Conservation (phyloP, 148 eudicot species). For the Amaranthus palmeri region DNA sequence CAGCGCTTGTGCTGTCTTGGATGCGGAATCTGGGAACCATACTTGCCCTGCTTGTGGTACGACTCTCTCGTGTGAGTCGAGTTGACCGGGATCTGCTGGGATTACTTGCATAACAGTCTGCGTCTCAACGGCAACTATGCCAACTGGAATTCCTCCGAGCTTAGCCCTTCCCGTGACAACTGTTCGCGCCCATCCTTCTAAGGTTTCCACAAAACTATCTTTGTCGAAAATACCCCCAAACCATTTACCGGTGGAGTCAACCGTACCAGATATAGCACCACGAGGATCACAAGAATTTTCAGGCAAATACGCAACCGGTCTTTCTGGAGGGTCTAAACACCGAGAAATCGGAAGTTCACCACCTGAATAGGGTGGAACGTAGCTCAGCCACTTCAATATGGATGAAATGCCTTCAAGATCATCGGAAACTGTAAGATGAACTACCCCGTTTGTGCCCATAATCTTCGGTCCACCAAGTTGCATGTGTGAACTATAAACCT, state of each 20-base stretch:
- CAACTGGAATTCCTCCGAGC: slow-evolving; percentile 96
- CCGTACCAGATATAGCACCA: slow-evolving; percentile 68
- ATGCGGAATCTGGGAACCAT: slow-evolving; percentile 99
- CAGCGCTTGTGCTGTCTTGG: slow-evolving; percentile 94
- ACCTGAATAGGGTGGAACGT: slow-evolving; percentile 65
- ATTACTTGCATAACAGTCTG: slow-evolving; percentile 97
- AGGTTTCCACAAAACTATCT: slow-evolving; percentile 84
- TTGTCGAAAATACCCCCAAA: slow-evolving; percentile 88
- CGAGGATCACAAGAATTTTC: slow-evolving; percentile 95
- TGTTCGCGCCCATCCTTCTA: slow-evolving; percentile 99
- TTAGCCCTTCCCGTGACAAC: slow-evolving; percentile 99
- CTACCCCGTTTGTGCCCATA: slow-evolving; percentile 97
- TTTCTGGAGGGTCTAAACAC: slow-evolving; percentile 69
- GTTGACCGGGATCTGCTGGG: slow-evolving; percentile 98
- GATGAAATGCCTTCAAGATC: slow-evolving; percentile 92
- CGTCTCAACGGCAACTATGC: slow-evolving; percentile 91
- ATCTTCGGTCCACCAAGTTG: slow-evolving; percentile 99
- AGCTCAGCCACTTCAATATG: slow-evolving; percentile 90
- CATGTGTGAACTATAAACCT: slow-evolving; percentile 99
- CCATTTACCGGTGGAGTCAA: slow-evolving; percentile 69
- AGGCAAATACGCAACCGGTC: slow-evolving; percentile 76
- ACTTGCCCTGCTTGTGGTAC: slow-evolving; percentile 99
- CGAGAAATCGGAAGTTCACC: slow-evolving; percentile 87
- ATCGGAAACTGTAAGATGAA: slow-evolving; percentile 83
- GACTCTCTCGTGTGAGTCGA: slow-evolving; percentile 90